Base-by-base conservation (phyloP, 768 basidiomycete genomes). In the Boletus huronensis region DNA sequence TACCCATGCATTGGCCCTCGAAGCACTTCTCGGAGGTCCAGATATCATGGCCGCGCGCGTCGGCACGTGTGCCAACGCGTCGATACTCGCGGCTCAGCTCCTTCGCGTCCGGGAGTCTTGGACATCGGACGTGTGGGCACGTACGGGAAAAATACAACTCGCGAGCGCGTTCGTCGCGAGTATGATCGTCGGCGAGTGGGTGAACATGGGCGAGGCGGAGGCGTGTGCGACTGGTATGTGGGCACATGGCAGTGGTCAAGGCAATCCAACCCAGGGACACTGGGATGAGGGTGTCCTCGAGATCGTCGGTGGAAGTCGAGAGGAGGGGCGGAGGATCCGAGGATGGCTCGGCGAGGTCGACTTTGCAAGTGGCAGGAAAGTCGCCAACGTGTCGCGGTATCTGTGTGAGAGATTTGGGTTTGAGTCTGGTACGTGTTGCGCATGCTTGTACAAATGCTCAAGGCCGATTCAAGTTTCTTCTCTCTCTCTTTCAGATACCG, bases 281-380 rank as follows among this genome's bases (percentile, higher is more conserved):
- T 93, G 91, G 91, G 90, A 93, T 58, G 88, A 90, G 49, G 81
- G 76, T 6, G 81, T 89, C 16, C 72, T 92, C 50, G 88, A 91
- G 62, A 84, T 90, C 53, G 81, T 93, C 21, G 88, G 85, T 36
- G 88, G 90, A 0, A 84, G 81, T 54, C 72, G 82, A 48, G 88
- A 90, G 57, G 89, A 89, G 61, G 88, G 83, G 2, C 73, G 83
- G 59, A 74, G 84, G 42, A 84, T 93, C 41, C 78, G 86, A 60
- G 81, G 81, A 4, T 90, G 90, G 88, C 73, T 93, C 6, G 91
- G 90, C n/a, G 88, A 89, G 31, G 90, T 91, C 10, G 88, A 90
- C 61, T 65, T 78, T 32, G 80, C 81, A 11, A 83, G 84, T 41
- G 87, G 82, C 19, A 74, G 83, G 55, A 80, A 83, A 42, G 73